phyloP scores from a whole-genome alignment of 2,329 filamentous ascomycete species.

The Daldinia sp. region DNA sequence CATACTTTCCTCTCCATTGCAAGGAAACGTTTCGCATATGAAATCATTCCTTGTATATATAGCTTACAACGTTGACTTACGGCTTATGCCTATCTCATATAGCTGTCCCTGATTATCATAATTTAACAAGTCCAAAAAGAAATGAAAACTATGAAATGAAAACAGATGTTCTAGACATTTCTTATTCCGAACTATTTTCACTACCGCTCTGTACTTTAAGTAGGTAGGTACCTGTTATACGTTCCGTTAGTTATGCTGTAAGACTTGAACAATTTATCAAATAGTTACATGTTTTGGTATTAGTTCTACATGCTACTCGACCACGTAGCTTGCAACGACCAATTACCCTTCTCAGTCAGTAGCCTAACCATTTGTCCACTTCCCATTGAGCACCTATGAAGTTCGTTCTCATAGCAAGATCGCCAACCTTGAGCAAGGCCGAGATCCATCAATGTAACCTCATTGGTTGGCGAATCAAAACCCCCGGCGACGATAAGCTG shows the following conservation, averaged over 20 bases:
- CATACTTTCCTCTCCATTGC: neutral
- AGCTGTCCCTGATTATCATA: too few relatives aligned
- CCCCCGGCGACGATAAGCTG: slow-evolving; percentile 32
- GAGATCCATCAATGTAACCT: slow-evolving; percentile 31
- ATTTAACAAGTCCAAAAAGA: too few relatives aligned
- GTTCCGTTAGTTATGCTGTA: neutral
- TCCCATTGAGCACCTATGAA: slow-evolving; percentile 8
- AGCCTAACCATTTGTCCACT: neutral
- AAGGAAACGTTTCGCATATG: neutral
- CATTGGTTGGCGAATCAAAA: slow-evolving; percentile 31
- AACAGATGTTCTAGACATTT: too few relatives aligned
- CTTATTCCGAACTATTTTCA: too few relatives aligned
- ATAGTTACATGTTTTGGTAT: too few relatives aligned
- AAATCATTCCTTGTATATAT: too few relatives aligned
- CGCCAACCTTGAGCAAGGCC: slow-evolving; percentile 17
- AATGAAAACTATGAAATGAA: too few relatives aligned
- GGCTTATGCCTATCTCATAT: too few relatives aligned
- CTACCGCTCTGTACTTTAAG: too few relatives aligned
- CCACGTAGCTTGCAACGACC: slow-evolving; percentile 3
- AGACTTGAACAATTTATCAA: too few relatives aligned
- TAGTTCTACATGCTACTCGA: neutral
- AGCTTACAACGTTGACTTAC: too few relatives aligned
- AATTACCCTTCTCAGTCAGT: neutral
- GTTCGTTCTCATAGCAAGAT: slow-evolving; percentile 12
- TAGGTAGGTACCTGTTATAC: too few relatives aligned